Percentiles rank a stretch among this genome's conserved stretches.
phyloP scores from a whole-genome alignment of 495 filamentous ascomycete genomes.

The Aspergillus taichungensis region DNA sequence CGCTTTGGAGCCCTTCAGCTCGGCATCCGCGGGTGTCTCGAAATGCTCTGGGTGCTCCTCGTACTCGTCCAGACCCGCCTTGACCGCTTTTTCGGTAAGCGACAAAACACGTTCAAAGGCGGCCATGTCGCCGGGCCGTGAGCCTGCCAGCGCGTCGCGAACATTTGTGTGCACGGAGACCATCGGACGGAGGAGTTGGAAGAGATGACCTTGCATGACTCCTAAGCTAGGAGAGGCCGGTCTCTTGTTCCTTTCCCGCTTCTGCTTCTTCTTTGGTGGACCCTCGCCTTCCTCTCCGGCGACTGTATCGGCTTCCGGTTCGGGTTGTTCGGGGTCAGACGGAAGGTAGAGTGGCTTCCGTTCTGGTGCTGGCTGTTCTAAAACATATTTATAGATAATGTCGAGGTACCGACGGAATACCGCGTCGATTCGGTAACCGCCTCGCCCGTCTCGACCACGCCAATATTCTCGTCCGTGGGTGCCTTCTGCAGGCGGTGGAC shows the following conservation, averaged over 20 bases:
- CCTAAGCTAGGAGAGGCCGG: conserved; percentile 59
- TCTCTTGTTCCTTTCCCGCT: conserved; percentile 41
- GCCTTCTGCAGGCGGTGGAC: conserved; percentile 51
- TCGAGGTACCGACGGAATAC: conserved; percentile 82
- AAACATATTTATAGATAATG: conserved; percentile 70
- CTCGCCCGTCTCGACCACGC: conserved; percentile 68
- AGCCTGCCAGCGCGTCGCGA: conserved; percentile 66
- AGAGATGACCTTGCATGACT: conserved; percentile 87
- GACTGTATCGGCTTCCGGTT: conserved; percentile 15
- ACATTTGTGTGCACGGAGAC: conserved; percentile 69
- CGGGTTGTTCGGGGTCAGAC: conserved; percentile 44
- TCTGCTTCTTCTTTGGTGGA: conserved; percentile 55
- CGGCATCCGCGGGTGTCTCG: conserved; percentile 26
- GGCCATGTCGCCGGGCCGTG: conserved; percentile 53
- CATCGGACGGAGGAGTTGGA: conserved; percentile 79
- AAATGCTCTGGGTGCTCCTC: conserved; percentile 50
- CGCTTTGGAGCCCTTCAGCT: conserved; percentile 49
- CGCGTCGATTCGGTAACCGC: conserved; percentile 84
- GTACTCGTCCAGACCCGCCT: conserved; percentile 66
- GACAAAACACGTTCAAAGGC: conserved; percentile 63
- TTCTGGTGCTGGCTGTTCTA: conserved; percentile 50
- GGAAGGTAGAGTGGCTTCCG: conserved; percentile 67
- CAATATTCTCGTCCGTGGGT: conserved; percentile 71
- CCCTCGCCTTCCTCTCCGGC: conserved; percentile 33
- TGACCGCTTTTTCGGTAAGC: conserved; percentile 61